Evolutionary conservation across 164 flowering plant species (phyloP), one percentile per base, ranked within the genome.

Genomic region (Vitis labrusca): DNA sequence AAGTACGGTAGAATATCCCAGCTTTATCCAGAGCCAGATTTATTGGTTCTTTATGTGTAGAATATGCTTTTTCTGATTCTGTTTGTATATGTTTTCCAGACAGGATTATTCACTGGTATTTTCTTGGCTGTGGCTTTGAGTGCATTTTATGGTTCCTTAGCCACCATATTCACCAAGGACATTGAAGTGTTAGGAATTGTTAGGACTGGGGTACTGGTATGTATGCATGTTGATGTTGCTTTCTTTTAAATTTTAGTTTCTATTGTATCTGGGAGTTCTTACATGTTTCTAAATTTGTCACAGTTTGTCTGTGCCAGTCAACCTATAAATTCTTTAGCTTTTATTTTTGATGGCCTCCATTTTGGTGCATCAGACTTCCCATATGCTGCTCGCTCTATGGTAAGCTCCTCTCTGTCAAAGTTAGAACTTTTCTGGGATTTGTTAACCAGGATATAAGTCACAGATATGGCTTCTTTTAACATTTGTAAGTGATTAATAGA

Each of bases 301-400:
- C 88, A 95, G 99, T 93, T 93, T 84, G 92, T 94, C 30, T 73
- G 97, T 81, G 95, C 91, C 64, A 89, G 86, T 77, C 99, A 91
- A 76, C 99, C 99, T 10, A 57, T 96, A 49, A 96, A 85, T 78
- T 88, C 98, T 53, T 76, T 91, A 30, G 98, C 99, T 64, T 93
- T 86, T 76, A 83, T 93, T 69, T 88, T 85, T 73, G 98, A 96
- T 75, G 98, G 99, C 37, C 95, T 96, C 64, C 96, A 90, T 71
- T 96, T 80, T 79, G 99, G 99, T 68, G 89, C 89, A 73, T 91
- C 97, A 10, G 97, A 96, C 75, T 96, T 96, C 66, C 78, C 85
- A 52, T 96, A 91, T 81, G 90, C 97, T 1, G 94, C 96, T 71
- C 70, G 71, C 55, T 84, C 98, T 16, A 91, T 91, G 97, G 98